Evolutionary conservation across 2,329 filamentous ascomycete species (phyloP), one percentile per base, ranked within the genome.

Genomic region (Aspergillus sp.): DNA sequence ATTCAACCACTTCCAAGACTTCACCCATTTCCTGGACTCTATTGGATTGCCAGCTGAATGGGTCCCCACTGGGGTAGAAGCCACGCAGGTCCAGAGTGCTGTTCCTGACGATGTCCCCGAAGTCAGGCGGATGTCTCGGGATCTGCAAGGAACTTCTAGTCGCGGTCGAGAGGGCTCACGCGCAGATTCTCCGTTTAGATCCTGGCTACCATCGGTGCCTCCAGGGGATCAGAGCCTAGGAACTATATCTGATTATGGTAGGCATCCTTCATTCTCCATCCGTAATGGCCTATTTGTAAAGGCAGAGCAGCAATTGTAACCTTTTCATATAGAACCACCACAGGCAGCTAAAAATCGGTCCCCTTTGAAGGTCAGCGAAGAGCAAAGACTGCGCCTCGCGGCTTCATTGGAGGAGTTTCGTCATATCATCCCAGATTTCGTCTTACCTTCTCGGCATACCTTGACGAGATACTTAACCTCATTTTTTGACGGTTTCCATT

Each of bases 391-490:
- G 39, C 56, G 55, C 7, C 49, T 62, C n/a, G 57, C 56, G n/a
- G 52, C 53, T 31, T 59, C 58, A n/a, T 44, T 62, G 7, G 59
- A 62, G 42, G 50, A 55, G 29, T 60, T 60, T 33, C 57, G 57
- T 29, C 50, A 61, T 42, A 52, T 60, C 7, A 62, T 62, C n/a
- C 58, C 59, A 3, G 60, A 58, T 37, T 88, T 88, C 51, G 74
- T 80, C 3, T 78, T 88, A 39, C 84, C 85, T 1, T 86, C 83
- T 5, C 76, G 84, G 3, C 77, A 86, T 51, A 85, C 85, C 0
- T 61, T 88, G 27, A 82, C 81, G 3, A 70, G 85, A 30, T 88
- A 87, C 49, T 65, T 88, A 29, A 82, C 85, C 46, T 83, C 83
- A 1, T 88, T 86, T 53, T 77, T 86, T 42, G 79, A 76, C 45